Percentiles rank a stretch among this genome's conserved stretches.
Evolutionary conservation across 257 asterid species (phyloP).

Genomic region (Solanum etuberosum): DNA sequence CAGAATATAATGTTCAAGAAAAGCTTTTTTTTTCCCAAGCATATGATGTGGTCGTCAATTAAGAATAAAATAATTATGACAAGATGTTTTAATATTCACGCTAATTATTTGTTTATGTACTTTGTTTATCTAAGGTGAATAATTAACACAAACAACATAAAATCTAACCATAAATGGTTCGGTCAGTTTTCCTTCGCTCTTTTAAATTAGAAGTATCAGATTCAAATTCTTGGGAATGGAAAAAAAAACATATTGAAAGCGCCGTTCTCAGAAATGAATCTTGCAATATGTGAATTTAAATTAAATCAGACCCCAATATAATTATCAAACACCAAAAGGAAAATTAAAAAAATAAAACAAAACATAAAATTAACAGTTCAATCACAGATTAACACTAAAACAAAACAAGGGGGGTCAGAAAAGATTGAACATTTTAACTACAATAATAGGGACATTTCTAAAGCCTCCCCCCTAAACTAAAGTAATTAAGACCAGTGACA

Average conservation of each 20-base stretch:
- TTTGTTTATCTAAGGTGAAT: not conserved
- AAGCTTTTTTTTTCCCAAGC: not conserved
- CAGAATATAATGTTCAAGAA: not conserved
- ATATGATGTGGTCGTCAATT: not conserved
- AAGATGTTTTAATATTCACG: not conserved
- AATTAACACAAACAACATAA: not conserved
- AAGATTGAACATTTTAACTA: not conserved
- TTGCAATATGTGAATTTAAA: not conserved
- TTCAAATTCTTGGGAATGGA: no score
- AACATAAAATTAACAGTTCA: not conserved
- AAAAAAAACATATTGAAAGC: not conserved
- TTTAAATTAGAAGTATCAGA: not conserved
- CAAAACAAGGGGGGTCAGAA: not conserved
- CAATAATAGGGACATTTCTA: not conserved
- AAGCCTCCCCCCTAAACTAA: no score
- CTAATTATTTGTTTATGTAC: not conserved
- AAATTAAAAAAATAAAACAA: not conserved
- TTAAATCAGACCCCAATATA: not conserved
- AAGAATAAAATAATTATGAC: not conserved
- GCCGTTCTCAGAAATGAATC: accelerated
- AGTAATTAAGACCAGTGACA: no score
- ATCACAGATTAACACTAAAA: not conserved
- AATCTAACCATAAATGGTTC: no score
- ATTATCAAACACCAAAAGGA: accelerated
- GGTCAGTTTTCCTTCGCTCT: accelerated